phyloP scores from a whole-genome alignment of 176 grass and related monocot genomes.

The Ensete ventricosum region DNA sequence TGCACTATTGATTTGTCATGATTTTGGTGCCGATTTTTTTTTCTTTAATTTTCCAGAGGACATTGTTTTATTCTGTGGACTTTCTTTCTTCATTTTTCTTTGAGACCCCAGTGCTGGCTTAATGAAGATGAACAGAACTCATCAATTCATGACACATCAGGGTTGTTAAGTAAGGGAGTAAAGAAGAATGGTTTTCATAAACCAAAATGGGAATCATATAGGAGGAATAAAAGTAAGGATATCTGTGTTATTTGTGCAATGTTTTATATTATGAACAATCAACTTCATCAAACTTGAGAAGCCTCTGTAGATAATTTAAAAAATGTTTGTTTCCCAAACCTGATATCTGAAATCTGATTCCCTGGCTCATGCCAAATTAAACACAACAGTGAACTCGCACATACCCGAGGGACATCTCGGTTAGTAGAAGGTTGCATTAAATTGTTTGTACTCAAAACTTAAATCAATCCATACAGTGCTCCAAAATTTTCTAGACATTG shows the following conservation, averaged over 20 bases:
- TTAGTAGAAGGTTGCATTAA: too few species aligned
- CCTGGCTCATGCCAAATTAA: too few species aligned
- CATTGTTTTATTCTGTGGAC: not conserved
- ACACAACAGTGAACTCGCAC: too few species aligned
- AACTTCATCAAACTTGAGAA: too few species aligned
- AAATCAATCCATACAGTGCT: too few species aligned
- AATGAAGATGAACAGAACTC: slow-evolving; percentile 53
- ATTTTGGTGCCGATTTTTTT: not conserved
- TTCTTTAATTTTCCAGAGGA: not conserved
- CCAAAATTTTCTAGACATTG: too few species aligned
- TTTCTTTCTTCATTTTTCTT: not conserved
- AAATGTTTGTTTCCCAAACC: too few species aligned
- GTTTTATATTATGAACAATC: not conserved
- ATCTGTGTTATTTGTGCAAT: not conserved
- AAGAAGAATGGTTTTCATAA: slow-evolving; percentile 32
- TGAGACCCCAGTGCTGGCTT: slow-evolving; percentile 50
- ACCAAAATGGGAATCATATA: slow-evolving; percentile 32
- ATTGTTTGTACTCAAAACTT: too few species aligned
- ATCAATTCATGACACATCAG: slow-evolving; percentile 35
- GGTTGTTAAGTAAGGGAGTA: slow-evolving; percentile 58
- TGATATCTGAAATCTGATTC: too few species aligned
- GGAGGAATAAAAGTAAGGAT: slow-evolving; percentile 30
- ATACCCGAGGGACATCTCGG: too few species aligned
- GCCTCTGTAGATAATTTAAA: too few species aligned
- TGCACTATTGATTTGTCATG: not conserved